Conservation (phyloP, 148 eudicot species). For the Amaranthus cruentus region DNA sequence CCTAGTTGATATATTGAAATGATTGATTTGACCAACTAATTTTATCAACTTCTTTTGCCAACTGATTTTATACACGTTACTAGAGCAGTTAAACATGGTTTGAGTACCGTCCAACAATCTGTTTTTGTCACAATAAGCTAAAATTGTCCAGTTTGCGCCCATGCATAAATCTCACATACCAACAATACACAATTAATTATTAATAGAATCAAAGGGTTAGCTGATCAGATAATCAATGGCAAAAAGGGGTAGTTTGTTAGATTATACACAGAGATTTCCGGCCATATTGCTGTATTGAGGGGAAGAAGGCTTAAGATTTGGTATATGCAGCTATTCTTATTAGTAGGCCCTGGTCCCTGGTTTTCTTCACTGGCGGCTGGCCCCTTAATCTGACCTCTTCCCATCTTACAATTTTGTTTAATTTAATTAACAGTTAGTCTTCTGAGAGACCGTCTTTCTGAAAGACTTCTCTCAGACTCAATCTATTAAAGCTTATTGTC, state of each 20-base stretch:
- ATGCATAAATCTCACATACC: not conserved
- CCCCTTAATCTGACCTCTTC: constrained; percentile 16
- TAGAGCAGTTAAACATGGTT: too few species aligned
- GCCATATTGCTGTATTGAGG: not conserved
- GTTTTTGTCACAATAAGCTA: too few species aligned
- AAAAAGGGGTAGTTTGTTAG: constrained; percentile 24
- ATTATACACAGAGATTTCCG: not conserved
- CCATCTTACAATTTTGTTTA: not conserved
- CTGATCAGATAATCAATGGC: not conserved
- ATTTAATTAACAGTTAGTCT: not conserved
- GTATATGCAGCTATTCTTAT: constrained; percentile 7
- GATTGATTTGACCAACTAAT: too few species aligned
- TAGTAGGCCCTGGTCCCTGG: constrained; percentile 1
- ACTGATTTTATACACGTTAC: too few species aligned
- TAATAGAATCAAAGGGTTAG: too few species aligned
- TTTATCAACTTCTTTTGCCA: too few species aligned
- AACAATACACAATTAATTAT: not conserved
- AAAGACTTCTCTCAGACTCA: too few species aligned
- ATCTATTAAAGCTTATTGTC: too few species aligned
- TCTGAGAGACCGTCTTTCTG: too few species aligned
- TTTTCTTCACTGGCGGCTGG: constrained; percentile 17
- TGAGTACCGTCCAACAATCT: too few species aligned
- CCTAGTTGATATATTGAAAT: too few species aligned
- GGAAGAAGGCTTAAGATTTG: not conserved
- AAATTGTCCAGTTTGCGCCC: too few species aligned